These are phyloP conservation scores for Pleurotus pulmonarius DNA, from an alignment of 768 basidiomycete species.

Conservation along the genomic window DNA sequence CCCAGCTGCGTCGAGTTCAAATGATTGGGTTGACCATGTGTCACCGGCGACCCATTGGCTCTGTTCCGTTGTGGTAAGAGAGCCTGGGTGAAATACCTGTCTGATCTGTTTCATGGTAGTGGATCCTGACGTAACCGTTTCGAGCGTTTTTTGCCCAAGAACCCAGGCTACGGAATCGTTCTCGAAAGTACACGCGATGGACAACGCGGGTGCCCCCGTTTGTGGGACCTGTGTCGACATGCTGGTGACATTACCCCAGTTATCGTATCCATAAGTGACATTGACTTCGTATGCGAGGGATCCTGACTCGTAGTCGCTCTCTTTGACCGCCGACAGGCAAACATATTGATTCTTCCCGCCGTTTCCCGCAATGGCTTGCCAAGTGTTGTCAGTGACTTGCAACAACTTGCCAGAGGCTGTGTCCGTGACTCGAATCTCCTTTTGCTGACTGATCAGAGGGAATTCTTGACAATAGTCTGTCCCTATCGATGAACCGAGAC, in stretches of 20 bases:
- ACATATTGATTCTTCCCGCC: neutral
- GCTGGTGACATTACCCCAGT: slow-evolving; percentile 8
- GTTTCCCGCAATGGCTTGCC: neutral
- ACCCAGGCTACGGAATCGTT: slow-evolving; percentile 5
- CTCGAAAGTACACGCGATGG: neutral
- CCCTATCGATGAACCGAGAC: slow-evolving; percentile 1
- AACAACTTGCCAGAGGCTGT: neutral
- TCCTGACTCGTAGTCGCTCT: slow-evolving; percentile 3
- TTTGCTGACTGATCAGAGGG: slow-evolving; percentile 8
- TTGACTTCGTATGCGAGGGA: slow-evolving; percentile 4
- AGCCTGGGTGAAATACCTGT: neutral
- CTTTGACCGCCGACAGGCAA: neutral
- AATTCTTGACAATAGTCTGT: slow-evolving; percentile 9
- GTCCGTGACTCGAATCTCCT: neutral
- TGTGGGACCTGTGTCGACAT: neutral
- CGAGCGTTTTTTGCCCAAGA: slow-evolving; percentile 8
- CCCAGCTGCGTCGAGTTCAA: slow-evolving; percentile 1
- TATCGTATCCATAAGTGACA: slow-evolving; percentile 6
- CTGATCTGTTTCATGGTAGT: neutral
- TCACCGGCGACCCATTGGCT: neutral
- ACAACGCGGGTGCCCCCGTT: neutral
- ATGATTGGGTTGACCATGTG: neutral
- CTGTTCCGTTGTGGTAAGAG: neutral
- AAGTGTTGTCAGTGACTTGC: neutral
- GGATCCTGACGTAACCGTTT: neutral